These are phyloP conservation scores for Aspergillus sparsus DNA, from an alignment of 495 filamentous ascomycete genomes.

Conservation along the genomic window DNA sequence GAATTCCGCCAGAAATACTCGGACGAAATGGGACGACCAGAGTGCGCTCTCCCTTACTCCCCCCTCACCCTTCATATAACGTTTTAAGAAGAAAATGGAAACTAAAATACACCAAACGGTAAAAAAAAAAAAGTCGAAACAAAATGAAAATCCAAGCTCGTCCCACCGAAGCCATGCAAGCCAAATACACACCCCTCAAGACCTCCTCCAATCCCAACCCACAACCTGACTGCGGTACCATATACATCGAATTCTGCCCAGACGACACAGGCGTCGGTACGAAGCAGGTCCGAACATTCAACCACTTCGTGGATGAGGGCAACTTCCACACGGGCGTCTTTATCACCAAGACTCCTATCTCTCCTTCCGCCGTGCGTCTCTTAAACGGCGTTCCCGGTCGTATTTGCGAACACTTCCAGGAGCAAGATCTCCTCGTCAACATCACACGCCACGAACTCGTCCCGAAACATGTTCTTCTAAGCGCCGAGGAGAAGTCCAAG, in stretches of 20 bases:
- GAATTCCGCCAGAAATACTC: conserved; percentile 70
- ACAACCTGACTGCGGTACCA: conserved; percentile 71
- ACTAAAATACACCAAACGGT: conserved; percentile 60
- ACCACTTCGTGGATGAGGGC: conserved; percentile 70
- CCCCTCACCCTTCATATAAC: conserved; percentile 8
- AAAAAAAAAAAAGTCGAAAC: conserved; percentile 64
- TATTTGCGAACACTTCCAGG: conserved; percentile 89
- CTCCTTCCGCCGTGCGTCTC: conserved; percentile 65
- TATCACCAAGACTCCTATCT: conserved; percentile 77
- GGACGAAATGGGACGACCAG: conserved; percentile 66
- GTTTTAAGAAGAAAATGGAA: conserved; percentile 48
- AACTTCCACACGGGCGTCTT: conserved; percentile 89
- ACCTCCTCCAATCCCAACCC: conserved; percentile 65
- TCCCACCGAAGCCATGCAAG: conserved; percentile 78
- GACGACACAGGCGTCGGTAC: conserved; percentile 74
- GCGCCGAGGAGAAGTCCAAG: conserved; percentile 80
- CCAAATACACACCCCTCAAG: conserved; percentile 71
- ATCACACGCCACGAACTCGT: conserved; percentile 98
- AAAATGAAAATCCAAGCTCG: conserved; percentile 84
- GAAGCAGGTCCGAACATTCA: conserved; percentile 87
- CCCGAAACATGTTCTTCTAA: conserved; percentile 88
- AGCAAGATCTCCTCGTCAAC: conserved; percentile 94
- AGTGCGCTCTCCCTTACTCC: conserved; percentile 50
- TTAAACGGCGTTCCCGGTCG: conserved; percentile 77
- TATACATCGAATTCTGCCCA: conserved; percentile 90